Evolutionary conservation across 2,329 filamentous ascomycete species (phyloP), one percentile per base, ranked within the genome.

Genomic region (Cyanodermella asteris): DNA sequence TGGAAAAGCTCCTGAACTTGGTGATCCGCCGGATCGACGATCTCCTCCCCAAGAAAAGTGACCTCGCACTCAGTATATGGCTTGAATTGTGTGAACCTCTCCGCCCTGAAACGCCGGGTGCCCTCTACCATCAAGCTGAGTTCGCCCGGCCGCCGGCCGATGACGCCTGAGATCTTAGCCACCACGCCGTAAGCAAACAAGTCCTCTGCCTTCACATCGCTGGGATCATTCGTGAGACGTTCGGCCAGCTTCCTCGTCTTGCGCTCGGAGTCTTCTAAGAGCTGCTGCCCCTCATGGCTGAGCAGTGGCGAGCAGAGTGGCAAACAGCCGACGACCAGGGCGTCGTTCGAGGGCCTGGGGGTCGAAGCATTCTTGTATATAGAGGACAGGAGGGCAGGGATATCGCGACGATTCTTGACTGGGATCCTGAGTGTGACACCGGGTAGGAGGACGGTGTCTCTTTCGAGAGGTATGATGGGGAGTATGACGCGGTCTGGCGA

Each of bases 21-120:
- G 23, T 64, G 51, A 34, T 82, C 70, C 27, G 61, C 55, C n/a
- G 54, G 37, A 17, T 45, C 37, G 6, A 48, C 40, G 22, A 43
- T 56, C 35, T 67, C 61, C 43, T 91, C 80, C 29, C 72, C 62
- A 38, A 72, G 65, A 28, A 73, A 60, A 30, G 59, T 61, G 13
- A 91, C 66, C 38, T 74, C 73, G 22, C 70, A 82, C 51, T 91
- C 81, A 36, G 91, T 81, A 44, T 76, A 91, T 3, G 81, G 78
- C 26, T 71, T 64, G 35, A 91, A 77, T 43, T 77, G 72, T 18
- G 66, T 61, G 23, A 87, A 50, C 40, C 68, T 71, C 25, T 80
- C 72, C 18, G 93, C 52, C 33, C 65, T 64, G 34, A 93, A 71
- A 20, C 87, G 64, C 34, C 72, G 62, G 11, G 77, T 59, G 10